These are phyloP conservation scores for Calonectria pseudoturangicola DNA, from an alignment of 2,329 filamentous ascomycete genomes.

Conservation along the genomic window DNA sequence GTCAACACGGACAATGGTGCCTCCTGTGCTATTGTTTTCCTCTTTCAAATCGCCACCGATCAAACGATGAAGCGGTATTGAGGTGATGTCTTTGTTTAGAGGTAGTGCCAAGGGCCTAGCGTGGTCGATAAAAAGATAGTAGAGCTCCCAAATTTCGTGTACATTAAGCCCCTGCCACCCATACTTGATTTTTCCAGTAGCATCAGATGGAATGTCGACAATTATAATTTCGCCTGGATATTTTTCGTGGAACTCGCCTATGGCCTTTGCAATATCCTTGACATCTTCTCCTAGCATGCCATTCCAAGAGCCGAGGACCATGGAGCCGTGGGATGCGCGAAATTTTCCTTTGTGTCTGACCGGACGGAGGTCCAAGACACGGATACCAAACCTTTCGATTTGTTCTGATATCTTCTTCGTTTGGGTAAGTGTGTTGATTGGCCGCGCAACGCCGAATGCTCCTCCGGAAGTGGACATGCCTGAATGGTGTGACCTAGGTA, in stretches of 20 bases:
- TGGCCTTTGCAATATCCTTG: slow-evolving; percentile 52
- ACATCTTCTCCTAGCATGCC: slow-evolving; percentile 54
- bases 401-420: slow-evolving; percentile 48
- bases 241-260: slow-evolving; percentile 56
- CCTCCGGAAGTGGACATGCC: slow-evolving; percentile 51
- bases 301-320: slow-evolving; percentile 42
- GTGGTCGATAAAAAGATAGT: slow-evolving; percentile 48
- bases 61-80: slow-evolving; percentile 51
- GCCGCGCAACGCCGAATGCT: slow-evolving; percentile 32
- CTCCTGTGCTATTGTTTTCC: slow-evolving; percentile 40
- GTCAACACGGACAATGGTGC: slow-evolving; percentile 56
- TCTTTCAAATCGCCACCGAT: slow-evolving; percentile 41
- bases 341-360: slow-evolving; percentile 31
- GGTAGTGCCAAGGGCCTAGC: slow-evolving; percentile 49
- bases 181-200: slow-evolving; percentile 30
- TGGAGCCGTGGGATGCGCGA: slow-evolving; percentile 48
- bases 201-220: slow-evolving; percentile 53
- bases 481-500: slow-evolving; percentile 58
- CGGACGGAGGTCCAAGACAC: slow-evolving; percentile 57
- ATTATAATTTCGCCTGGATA: slow-evolving; percentile 60
- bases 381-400: slow-evolving; percentile 53
- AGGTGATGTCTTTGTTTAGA: slow-evolving; percentile 51
- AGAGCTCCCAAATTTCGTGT: slow-evolving; percentile 39
- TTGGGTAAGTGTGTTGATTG: slow-evolving; percentile 54
- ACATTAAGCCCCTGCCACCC: not conserved